Evolutionary conservation across 2,329 filamentous ascomycete genomes (phyloP).

Genomic region (Geosmithia flava): DNA sequence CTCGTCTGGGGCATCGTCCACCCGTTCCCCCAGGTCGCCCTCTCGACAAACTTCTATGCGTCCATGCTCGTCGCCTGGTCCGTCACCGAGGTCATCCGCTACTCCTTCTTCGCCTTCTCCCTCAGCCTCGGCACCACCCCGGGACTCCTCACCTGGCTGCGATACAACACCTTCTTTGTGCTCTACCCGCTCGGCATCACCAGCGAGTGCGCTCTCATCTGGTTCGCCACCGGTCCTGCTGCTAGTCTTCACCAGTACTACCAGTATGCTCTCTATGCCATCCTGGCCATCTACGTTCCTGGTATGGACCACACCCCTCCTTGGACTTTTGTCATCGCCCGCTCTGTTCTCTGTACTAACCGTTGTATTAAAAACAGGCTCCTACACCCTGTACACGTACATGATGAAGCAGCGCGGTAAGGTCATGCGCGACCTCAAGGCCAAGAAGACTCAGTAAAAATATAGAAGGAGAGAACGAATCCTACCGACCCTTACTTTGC

Average conservation of each 20-base stretch:
- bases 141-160: slow-evolving; percentile 59
- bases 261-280: slow-evolving; percentile 47
- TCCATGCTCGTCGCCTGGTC: slow-evolving; percentile 82
- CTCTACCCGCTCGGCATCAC: slow-evolving; percentile 87
- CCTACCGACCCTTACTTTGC: neutral
- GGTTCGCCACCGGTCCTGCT: slow-evolving; percentile 55
- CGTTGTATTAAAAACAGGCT: slow-evolving; percentile 27
- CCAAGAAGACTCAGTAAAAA: slow-evolving; percentile 14
- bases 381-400: slow-evolving; percentile 81
- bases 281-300: slow-evolving; percentile 68
- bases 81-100: slow-evolving; percentile 83
- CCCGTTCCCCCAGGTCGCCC: slow-evolving; percentile 55
- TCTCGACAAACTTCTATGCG: slow-evolving; percentile 47
- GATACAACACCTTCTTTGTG: slow-evolving; percentile 87
- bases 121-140: slow-evolving; percentile 48
- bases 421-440: slow-evolving; percentile 54
- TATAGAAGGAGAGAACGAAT: neutral
- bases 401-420: slow-evolving; percentile 88
- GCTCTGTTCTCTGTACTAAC: too few species aligned
- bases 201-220: slow-evolving; percentile 77
- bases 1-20: slow-evolving; percentile 79
- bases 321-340: neutral
- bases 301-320: slow-evolving; percentile 37
- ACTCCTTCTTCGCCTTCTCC: slow-evolving; percentile 77
- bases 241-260: slow-evolving; percentile 30